Conservation (phyloP, 179 eudicot species). For the Patellifolia procumbens region DNA sequence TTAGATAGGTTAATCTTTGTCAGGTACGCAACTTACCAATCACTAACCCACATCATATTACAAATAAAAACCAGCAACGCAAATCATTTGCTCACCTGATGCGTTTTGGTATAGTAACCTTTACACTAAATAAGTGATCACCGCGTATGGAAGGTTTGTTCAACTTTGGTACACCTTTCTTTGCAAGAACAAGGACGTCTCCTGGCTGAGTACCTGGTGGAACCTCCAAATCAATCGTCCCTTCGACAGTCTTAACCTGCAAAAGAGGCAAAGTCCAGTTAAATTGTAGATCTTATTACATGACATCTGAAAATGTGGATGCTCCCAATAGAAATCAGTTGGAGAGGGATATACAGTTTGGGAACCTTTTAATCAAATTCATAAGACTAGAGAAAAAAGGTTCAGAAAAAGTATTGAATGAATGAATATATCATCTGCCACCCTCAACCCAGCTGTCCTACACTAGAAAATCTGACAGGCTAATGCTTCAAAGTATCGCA, state of each 20-base stretch:
- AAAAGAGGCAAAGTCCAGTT: constrained; percentile 1
- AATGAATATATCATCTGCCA: neutral
- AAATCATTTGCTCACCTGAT: constrained; percentile 55
- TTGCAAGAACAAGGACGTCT: constrained; percentile 90
- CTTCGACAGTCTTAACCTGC: constrained; percentile 95
- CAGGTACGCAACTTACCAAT: no score
- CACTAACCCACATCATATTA: neutral
- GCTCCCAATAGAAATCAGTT: neutral
- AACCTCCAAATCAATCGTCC: constrained; percentile 70
- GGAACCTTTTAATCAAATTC: neutral
- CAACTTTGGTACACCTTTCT: constrained; percentile 88
- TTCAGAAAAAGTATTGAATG: neutral
- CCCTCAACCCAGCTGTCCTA: neutral
- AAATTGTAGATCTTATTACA: neutral
- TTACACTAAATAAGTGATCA: constrained; percentile 81
- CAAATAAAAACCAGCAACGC: neutral
- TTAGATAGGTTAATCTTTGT: no score
- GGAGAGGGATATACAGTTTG: no score
- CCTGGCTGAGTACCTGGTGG: constrained; percentile 99
- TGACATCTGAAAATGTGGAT: neutral
- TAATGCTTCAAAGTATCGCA: neutral
- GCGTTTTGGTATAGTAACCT: constrained; percentile 86
- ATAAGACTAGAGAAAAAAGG: neutral
- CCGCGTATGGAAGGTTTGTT: constrained; percentile 93
- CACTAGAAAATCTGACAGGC: neutral